Conservation (phyloP, 495 filamentous ascomycete species). For the Endocarpon pusillum region DNA sequence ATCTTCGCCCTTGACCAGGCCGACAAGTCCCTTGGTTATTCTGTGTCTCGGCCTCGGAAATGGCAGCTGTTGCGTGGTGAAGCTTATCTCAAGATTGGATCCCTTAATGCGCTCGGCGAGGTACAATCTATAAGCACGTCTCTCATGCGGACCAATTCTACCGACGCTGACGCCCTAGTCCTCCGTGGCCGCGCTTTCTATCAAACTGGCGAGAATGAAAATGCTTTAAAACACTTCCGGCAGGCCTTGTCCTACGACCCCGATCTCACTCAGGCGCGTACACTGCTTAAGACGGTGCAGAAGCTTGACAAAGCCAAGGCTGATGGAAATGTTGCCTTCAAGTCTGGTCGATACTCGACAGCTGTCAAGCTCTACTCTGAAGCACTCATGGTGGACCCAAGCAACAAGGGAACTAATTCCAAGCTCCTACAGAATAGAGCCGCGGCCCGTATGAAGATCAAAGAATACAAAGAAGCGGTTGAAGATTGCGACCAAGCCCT, state of each 20-base stretch:
- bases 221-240: conserved; percentile 83
- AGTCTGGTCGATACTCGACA: conserved; percentile 56
- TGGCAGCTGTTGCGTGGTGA: conserved; percentile 88
- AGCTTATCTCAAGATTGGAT: conserved; percentile 88
- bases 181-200: conserved; percentile 79
- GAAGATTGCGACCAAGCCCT: conserved; percentile 78
- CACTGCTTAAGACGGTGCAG: conserved; percentile 68
- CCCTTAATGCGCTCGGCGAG: conserved; percentile 71
- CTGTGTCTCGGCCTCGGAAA: conserved; percentile 65
- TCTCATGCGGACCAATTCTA: conserved; percentile 65
- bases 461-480: conserved; percentile 64
- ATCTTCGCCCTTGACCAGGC: conserved; percentile 83
- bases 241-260: conserved; percentile 83
- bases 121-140: conserved; percentile 84
- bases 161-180: conserved; percentile 86
- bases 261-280: conserved; percentile 71
- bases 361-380: conserved; percentile 72
- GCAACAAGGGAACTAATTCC: conserved; percentile 82
- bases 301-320: conserved; percentile 88
- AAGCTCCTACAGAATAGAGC: conserved; percentile 90
- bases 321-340: conserved; percentile 82
- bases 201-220: conserved; percentile 81
- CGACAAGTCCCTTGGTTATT: conserved; percentile 53
- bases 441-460: conserved; percentile 52
- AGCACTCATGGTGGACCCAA: conserved; percentile 73